These are phyloP conservation scores for Primulina tabacum DNA, from an alignment of 257 asterid species.

Conservation along the genomic window DNA sequence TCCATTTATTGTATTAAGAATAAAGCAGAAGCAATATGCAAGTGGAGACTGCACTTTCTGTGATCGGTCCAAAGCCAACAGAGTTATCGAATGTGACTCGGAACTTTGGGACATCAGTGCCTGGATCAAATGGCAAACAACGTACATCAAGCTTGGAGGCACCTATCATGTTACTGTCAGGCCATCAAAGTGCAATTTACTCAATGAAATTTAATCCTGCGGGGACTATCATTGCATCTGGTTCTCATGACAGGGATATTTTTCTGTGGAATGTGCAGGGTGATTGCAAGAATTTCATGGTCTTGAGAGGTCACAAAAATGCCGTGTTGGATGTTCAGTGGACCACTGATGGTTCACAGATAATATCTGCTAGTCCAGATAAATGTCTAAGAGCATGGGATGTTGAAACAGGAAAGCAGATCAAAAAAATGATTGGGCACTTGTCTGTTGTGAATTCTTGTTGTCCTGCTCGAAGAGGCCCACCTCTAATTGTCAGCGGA, in stretches of 20 bases:
- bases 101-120: conserved; percentile 41
- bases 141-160: conserved; percentile 85
- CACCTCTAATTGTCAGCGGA: conserved; percentile 93
- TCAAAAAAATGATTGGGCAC: conserved; percentile 94
- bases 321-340: conserved; percentile 94
- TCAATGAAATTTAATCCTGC: conserved; percentile 88
- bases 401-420: conserved; percentile 85
- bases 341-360: conserved; percentile 82
- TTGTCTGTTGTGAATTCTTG: conserved; percentile 85
- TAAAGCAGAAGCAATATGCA: conserved; percentile 53
- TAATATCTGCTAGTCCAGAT: conserved; percentile 92
- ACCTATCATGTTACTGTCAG: conserved; percentile 81
- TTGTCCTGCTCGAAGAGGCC: conserved; percentile 89
- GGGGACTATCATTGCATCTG: conserved; percentile 86
- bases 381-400: conserved; percentile 97
- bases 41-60: conserved; percentile 82
- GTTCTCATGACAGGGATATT: conserved; percentile 89
- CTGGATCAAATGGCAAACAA: conserved; percentile 59
- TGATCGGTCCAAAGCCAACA: conserved; percentile 76
- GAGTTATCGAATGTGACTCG: conserved; percentile 50
- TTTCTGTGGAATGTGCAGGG: conserved; percentile 84
- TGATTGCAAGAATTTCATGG: conserved; percentile 90
- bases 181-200: conserved; percentile 92
- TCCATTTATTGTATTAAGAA: not conserved
- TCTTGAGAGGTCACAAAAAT: conserved; percentile 90